phyloP scores from a whole-genome alignment of 306 rosid genomes.

The Vigna mungo region DNA sequence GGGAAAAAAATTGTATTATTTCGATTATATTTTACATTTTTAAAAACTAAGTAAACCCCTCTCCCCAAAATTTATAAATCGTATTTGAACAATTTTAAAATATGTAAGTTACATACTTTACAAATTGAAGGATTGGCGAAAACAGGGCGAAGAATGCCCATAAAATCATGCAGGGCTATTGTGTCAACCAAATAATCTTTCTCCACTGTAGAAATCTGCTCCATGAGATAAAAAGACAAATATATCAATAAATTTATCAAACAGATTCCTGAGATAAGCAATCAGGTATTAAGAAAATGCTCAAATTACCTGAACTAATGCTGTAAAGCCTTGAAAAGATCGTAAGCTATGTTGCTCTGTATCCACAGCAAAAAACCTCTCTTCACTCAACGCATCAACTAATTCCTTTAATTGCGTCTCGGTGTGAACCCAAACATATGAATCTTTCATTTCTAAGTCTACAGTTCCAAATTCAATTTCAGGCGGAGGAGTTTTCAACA shows the following conservation, averaged over 20 bases:
- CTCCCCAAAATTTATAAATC: neutral
- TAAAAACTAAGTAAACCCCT: neutral
- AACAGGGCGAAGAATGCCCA: conserved; percentile 72
- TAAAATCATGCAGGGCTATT: conserved; percentile 80
- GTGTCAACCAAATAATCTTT: conserved; percentile 93
- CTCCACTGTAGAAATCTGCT: conserved; percentile 74
- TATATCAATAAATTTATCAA: conserved; percentile 21
- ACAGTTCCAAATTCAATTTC: conserved; percentile 51
- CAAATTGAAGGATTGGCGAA: conserved; percentile 79
- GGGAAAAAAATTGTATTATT: neutral
- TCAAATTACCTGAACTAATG: conserved; percentile 72
- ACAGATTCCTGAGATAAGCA: conserved; percentile 12
- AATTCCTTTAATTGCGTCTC: conserved; percentile 66
- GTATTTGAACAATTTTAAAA: conserved; percentile 15
- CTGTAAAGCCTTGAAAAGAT: conserved; percentile 86
- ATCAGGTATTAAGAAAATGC: neutral
- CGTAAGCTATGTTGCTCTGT: conserved; percentile 88
- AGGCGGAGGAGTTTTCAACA: conserved; percentile 52
- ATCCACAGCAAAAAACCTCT: conserved; percentile 76
- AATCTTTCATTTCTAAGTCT: conserved; percentile 58
- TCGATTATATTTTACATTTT: neutral
- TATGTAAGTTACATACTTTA: conserved; percentile 66
- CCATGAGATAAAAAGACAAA: conserved; percentile 11
- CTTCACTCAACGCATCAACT: conserved; percentile 58
- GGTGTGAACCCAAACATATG: conserved; percentile 75